Conservation (phyloP, 2,329 filamentous ascomycete species). For the Septoria petroselini region DNA sequence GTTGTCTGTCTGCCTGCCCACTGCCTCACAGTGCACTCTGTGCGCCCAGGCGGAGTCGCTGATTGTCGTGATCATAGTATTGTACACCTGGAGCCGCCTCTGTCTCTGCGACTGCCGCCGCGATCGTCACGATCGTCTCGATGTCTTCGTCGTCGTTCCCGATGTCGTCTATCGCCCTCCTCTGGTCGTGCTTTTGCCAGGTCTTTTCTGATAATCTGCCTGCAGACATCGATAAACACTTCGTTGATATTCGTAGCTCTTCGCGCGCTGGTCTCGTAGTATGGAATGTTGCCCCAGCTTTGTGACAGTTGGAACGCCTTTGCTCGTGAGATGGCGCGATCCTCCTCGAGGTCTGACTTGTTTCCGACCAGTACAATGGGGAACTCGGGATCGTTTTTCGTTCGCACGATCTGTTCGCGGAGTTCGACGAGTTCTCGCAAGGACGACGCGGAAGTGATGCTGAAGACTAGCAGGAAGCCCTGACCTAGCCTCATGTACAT, state of each 20-base stretch:
- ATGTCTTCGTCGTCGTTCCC: slow-evolving; percentile 15
- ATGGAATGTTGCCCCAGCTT: slow-evolving; percentile 79
- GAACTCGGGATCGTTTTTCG: slow-evolving; percentile 66
- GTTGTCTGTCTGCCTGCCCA: not conserved
- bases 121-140: slow-evolving; percentile 14
- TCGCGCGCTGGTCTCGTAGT: slow-evolving; percentile 85
- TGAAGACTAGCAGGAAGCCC: slow-evolving; percentile 88
- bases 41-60: not conserved
- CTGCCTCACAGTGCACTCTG: not conserved
- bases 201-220: slow-evolving; percentile 40
- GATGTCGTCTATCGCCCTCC: slow-evolving; percentile 18
- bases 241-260: slow-evolving; percentile 85
- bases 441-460: slow-evolving; percentile 82
- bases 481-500: slow-evolving; percentile 92
- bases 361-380: slow-evolving; percentile 89
- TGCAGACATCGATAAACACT: slow-evolving; percentile 59
- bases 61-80: slow-evolving; percentile 21
- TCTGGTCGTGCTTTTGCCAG: slow-evolving; percentile 26
- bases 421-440: slow-evolving; percentile 76
- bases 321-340: slow-evolving; percentile 71
- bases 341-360: slow-evolving; percentile 86
- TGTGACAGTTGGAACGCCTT: slow-evolving; percentile 83
- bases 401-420: slow-evolving; percentile 83
- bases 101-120: slow-evolving; percentile 10
- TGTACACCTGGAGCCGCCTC: slow-evolving; percentile 22